Percentiles rank a stretch among this genome's conserved stretches.
phyloP scores from a whole-genome alignment of 140 eudicot species.

The Oenanthe javanica region DNA sequence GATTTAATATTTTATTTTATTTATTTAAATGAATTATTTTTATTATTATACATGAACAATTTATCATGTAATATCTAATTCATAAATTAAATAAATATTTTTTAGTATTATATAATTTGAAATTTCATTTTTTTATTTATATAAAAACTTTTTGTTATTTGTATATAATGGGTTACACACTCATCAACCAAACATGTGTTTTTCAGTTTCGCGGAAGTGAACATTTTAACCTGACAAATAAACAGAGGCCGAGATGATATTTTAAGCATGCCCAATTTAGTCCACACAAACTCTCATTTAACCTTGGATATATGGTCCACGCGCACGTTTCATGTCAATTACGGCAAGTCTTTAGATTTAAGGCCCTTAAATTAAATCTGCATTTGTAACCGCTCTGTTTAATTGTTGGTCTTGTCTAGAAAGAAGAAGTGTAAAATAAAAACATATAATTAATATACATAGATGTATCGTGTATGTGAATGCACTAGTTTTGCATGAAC shows the following conservation, averaged over 20 bases:
- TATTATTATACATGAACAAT: too few relatives aligned
- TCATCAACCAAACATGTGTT: too few relatives aligned
- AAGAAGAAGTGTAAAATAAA: neutral
- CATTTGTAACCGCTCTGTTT: neutral
- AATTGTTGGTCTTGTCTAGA: neutral
- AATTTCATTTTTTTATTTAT: too few relatives aligned
- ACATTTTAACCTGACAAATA: too few relatives aligned
- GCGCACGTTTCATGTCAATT: neutral
- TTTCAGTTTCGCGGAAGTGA: too few relatives aligned
- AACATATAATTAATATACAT: neutral
- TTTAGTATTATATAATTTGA: too few relatives aligned
- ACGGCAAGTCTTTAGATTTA: neutral
- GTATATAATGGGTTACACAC: too few relatives aligned
- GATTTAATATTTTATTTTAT: too few relatives aligned
- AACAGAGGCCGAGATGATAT: neutral
- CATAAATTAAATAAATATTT: too few relatives aligned
- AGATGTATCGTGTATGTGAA: neutral
- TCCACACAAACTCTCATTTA: neutral
- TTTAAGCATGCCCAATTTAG: neutral
- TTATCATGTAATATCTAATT: too few relatives aligned
- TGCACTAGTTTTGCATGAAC: conserved; percentile 5
- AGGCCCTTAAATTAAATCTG: neutral
- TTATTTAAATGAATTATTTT: too few relatives aligned
- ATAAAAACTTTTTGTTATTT: too few relatives aligned
- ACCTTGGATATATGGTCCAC: neutral